Evolutionary conservation across 805 yeast genomes (phyloP).

Genomic region (Saturnispora quitensis): DNA sequence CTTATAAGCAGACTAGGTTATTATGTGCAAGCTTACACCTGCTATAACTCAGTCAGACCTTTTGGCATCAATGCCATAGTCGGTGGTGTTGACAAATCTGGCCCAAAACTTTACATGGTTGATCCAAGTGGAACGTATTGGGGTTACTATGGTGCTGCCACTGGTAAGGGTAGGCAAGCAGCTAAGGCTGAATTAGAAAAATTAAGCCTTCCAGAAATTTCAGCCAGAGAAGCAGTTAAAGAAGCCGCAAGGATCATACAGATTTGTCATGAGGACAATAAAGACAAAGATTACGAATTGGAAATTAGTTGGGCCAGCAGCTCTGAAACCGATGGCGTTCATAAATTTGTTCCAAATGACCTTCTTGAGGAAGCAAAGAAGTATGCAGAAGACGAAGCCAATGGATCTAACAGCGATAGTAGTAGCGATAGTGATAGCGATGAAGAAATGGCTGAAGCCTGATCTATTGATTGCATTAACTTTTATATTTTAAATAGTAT

Average conservation of each 20-base stretch:
- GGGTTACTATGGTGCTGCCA: slow-evolving; percentile 97
- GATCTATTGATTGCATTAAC: background rate
- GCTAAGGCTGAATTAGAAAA: slow-evolving; percentile 96
- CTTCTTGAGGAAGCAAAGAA: slow-evolving; percentile 75
- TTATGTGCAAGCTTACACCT: slow-evolving; percentile 90
- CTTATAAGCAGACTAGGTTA: slow-evolving; percentile 82
- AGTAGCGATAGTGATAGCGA: slow-evolving; percentile 27
- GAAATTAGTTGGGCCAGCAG: slow-evolving; percentile 85
- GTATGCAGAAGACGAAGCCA: slow-evolving; percentile 70
- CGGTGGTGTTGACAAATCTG: slow-evolving; percentile 88
- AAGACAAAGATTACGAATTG: slow-evolving; percentile 93
- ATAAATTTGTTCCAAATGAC: slow-evolving; percentile 71
- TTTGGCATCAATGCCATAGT: slow-evolving; percentile 89
- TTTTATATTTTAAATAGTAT: slow-evolving; percentile 1
- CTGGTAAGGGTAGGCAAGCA: slow-evolving; percentile 98
- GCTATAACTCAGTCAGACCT: slow-evolving; percentile 95
- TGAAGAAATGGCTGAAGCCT: slow-evolving; percentile 25
- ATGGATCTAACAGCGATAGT: slow-evolving; percentile 50
- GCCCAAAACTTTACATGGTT: slow-evolving; percentile 83
- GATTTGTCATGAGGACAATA: slow-evolving; percentile 93
- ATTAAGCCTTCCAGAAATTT: slow-evolving; percentile 59
- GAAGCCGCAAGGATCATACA: slow-evolving; percentile 91
- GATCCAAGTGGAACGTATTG: slow-evolving; percentile 97
- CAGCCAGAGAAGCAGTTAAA: slow-evolving; percentile 76
- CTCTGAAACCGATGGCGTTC: slow-evolving; percentile 70